Conservation (phyloP, 495 filamentous ascomycete species). For the Trichoderma gamsii region DNA sequence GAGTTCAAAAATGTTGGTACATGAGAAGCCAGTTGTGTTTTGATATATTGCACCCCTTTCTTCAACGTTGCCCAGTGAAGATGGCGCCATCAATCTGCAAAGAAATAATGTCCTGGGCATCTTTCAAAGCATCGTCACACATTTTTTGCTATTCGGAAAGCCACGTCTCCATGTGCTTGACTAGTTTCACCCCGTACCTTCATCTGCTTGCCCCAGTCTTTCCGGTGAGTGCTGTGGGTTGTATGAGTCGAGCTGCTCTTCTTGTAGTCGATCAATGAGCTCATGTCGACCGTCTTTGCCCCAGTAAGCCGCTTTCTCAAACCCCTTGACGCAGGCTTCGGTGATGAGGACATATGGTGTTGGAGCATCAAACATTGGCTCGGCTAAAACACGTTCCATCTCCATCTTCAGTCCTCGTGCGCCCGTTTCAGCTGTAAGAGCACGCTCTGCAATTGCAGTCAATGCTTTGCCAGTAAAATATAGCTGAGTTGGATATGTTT, state of each 20-base stretch:
- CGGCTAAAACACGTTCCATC: conserved; percentile 77
- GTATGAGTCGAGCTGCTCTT: conserved; percentile 35
- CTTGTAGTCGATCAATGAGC: conserved; percentile 45
- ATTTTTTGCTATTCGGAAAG: background rate
- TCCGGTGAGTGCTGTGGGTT: conserved; percentile 24
- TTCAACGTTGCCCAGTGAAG: background rate
- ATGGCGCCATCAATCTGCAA: background rate
- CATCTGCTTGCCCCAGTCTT: conserved; percentile 37
- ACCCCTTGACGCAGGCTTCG: conserved; percentile 59
- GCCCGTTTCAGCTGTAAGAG: conserved; percentile 72
- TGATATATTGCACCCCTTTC: background rate
- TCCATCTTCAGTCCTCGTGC: conserved; percentile 83
- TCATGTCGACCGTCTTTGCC: conserved; percentile 47
- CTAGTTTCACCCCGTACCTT: conserved; percentile 35
- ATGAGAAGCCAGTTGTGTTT: background rate
- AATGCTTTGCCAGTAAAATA: conserved; percentile 76
- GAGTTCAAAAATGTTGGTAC: conserved; percentile 17
- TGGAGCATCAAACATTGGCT: conserved; percentile 89
- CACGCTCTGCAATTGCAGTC: conserved; percentile 68
- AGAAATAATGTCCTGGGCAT: background rate
- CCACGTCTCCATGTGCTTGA: background rate
- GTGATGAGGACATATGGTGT: conserved; percentile 63
- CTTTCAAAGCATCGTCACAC: background rate
- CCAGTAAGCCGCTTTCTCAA: conserved; percentile 49
- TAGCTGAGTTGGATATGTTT: conserved; percentile 74